These are phyloP conservation scores for Tetrapisispora iriomotensis DNA, from an alignment of 805 yeast species.

Conservation along the genomic window DNA sequence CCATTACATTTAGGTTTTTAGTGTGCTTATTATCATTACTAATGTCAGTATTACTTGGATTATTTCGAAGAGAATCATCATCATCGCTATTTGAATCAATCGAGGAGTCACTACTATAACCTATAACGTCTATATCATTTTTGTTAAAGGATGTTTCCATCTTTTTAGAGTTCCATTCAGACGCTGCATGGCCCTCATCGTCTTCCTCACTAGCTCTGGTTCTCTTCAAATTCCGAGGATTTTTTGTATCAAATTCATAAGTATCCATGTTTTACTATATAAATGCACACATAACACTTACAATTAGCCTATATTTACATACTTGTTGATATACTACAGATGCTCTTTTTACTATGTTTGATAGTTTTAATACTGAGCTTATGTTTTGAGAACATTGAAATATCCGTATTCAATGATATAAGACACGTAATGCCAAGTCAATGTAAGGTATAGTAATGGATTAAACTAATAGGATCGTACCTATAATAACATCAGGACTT, in stretches of 20 bases:
- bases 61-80: background rate
- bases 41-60: background rate
- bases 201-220: background rate
- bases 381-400: no score
- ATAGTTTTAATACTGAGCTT: no score
- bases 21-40: background rate
- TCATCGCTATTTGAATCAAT: background rate
- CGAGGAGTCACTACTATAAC: constrained; percentile 1
- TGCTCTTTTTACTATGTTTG: no score
- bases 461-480: background rate
- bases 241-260: background rate
- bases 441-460: background rate
- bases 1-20: background rate
- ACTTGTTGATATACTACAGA: no score
- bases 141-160: no score
- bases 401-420: no score
- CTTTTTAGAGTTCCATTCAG: background rate
- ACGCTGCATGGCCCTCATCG: background rate
- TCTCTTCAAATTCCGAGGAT: background rate
- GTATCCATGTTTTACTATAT: background rate
- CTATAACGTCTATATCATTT: background rate
- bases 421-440: no score
- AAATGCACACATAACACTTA: no score
- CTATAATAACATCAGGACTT: background rate
- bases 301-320: no score